Conservation (phyloP, 495 filamentous ascomycete species). For the Tuber magnatum region DNA sequence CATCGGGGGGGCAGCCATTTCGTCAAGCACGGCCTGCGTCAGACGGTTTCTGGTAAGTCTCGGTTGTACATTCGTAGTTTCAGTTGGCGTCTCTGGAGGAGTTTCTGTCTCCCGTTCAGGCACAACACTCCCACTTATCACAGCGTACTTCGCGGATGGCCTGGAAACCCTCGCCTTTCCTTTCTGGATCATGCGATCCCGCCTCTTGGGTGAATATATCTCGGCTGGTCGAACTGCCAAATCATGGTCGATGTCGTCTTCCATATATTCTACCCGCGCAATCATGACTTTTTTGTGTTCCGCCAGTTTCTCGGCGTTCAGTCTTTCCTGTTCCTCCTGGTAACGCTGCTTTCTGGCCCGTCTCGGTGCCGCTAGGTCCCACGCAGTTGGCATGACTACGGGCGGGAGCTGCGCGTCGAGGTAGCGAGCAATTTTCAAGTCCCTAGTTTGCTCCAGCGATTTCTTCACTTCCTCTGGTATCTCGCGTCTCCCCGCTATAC, state of each 20-base stretch:
- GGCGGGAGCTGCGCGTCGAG: not conserved
- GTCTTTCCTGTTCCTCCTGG: not conserved
- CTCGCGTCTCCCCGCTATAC: not conserved
- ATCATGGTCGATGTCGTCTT: not conserved
- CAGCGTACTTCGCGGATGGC: not conserved
- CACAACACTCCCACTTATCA: too few relatives aligned
- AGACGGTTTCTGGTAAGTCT: not conserved
- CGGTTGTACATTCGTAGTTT: rapidly evolving
- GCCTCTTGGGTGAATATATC: not conserved
- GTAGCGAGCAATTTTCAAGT: not conserved
- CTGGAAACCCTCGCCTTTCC: not conserved
- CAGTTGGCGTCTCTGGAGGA: rapidly evolving
- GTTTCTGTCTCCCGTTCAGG: not conserved
- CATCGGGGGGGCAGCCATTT: not conserved
- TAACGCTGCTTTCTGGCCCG: rapidly evolving
- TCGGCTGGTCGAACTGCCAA: not conserved
- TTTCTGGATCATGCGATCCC: not conserved
- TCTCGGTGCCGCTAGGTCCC: not conserved
- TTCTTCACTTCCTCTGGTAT: not conserved
- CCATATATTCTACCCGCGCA: not conserved
- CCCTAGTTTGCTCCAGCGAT: not conserved
- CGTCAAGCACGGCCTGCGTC: not conserved
- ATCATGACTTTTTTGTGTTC: not conserved
- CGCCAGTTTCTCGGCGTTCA: not conserved
- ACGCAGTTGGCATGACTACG: not conserved